Percentiles rank a stretch among this genome's conserved stretches.
Evolutionary conservation across 441 rosid species (phyloP).

Genomic region (Corymbia citriodora): DNA sequence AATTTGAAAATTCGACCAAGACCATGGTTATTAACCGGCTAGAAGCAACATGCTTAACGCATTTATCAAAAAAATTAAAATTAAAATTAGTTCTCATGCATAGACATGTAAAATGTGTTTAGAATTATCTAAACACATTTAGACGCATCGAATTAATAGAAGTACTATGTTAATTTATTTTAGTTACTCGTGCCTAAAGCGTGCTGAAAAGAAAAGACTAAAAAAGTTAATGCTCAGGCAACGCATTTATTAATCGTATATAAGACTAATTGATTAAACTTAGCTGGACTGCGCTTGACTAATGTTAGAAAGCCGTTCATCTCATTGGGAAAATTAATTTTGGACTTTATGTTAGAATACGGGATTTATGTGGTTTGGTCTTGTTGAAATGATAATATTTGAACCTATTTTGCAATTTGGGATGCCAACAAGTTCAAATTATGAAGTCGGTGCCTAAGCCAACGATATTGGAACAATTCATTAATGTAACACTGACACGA

Average conservation of each 20-base stretch:
- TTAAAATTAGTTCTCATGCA: not conserved
- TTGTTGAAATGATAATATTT: not conserved
- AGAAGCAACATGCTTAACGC: too few species aligned
- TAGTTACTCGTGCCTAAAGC: not conserved
- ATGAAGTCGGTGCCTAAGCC: too few species aligned
- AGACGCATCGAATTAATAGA: fast-evolving
- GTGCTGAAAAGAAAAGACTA: not conserved
- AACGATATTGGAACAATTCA: too few species aligned
- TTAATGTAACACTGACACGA: too few species aligned
- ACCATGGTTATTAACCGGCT: too few species aligned
- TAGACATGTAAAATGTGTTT: not conserved
- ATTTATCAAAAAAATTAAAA: too few species aligned
- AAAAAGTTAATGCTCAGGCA: not conserved
- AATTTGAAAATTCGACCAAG: too few species aligned
- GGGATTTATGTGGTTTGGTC: fast-evolving
- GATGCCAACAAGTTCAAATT: fast-evolving
- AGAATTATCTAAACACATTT: not conserved
- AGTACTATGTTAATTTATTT: not conserved
- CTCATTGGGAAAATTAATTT: not conserved
- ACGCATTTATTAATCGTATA: not conserved
- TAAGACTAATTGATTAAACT: not conserved
- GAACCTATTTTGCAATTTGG: fast-evolving
- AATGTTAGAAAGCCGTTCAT: not conserved
- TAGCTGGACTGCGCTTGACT: fast-evolving
- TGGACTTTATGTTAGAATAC: not conserved